phyloP scores from a whole-genome alignment of 2,329 filamentous ascomycete genomes.

The Fonsecaea monophora region DNA sequence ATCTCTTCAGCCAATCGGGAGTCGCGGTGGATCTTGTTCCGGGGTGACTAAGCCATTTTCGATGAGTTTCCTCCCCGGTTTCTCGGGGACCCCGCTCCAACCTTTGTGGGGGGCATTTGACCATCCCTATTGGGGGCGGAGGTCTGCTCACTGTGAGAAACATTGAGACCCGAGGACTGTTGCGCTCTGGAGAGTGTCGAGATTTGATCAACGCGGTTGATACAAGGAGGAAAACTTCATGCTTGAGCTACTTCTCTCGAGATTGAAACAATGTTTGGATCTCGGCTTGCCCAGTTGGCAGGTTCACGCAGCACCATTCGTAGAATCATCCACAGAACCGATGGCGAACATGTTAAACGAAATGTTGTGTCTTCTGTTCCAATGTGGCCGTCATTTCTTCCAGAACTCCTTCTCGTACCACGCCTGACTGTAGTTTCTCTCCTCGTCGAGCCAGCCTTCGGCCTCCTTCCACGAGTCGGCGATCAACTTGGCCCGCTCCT shows the following conservation, averaged over 20 bases:
- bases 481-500: not conserved
- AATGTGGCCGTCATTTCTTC: conserved; percentile 12
- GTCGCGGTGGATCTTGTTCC: not conserved
- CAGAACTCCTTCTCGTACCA: conserved; percentile 20
- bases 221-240: not conserved
- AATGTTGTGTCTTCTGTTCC: conserved; percentile 12
- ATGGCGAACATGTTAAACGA: conserved; percentile 1
- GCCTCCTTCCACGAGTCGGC: conserved; percentile 2
- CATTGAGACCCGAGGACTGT: not conserved
- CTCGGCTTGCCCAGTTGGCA: not conserved
- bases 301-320: not conserved
- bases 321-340: conserved; percentile 1
- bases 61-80: not conserved
- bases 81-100: not conserved
- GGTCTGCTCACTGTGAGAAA: conserved; percentile 1
- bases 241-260: conserved; percentile 3
- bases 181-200: not conserved
- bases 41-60: conserved; percentile 1
- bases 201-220: not conserved
- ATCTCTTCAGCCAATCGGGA: conserved; percentile 5
- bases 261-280: not conserved
- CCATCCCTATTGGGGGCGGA: conserved; percentile 6
- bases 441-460: conserved; percentile 14
- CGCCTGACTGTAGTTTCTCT: conserved; percentile 18
- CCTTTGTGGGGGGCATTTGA: not conserved